Conservation (phyloP, 169 alveolate species). For the Plasmodium reichenowi region DNA sequence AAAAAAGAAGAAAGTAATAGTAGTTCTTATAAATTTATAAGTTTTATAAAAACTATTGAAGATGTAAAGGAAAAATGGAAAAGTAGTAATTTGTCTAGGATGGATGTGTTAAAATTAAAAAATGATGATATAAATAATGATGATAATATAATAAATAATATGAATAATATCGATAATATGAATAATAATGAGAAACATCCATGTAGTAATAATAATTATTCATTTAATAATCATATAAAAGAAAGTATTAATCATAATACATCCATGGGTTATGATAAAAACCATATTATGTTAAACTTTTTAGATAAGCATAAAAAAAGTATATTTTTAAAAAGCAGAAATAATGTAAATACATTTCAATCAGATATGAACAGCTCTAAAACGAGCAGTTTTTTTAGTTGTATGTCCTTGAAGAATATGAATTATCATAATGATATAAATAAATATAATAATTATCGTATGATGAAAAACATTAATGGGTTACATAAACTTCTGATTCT, state of each 20-base stretch:
- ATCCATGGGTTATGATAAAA: too few species aligned
- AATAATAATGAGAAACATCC: neutral
- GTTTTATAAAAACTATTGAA: too few species aligned
- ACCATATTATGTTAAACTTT: neutral
- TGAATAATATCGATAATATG: neutral
- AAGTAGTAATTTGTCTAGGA: too few species aligned
- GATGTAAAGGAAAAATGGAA: too few species aligned
- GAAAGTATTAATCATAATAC: neutral
- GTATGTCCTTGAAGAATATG: slow-evolving; percentile 26
- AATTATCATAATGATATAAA: slow-evolving; percentile 12
- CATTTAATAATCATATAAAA: slow-evolving; percentile 8
- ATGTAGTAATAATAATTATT: neutral
- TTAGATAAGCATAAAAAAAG: slow-evolving; percentile 5
- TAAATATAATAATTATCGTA: neutral
- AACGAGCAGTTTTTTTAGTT: slow-evolving; percentile 44
- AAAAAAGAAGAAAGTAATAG: too few species aligned
- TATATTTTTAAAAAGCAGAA: slow-evolving; percentile 13
- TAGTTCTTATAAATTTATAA: too few species aligned
- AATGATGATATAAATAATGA: neutral
- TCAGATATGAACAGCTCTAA: slow-evolving; percentile 30
- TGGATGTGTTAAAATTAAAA: too few species aligned
- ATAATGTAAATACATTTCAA: slow-evolving; percentile 5
- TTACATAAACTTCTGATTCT: slow-evolving; percentile 4
- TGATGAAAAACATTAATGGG: neutral
- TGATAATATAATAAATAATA: neutral